These are phyloP conservation scores for Lactuca sativa DNA, from an alignment of 129 eudicot species.

Conservation along the genomic window DNA sequence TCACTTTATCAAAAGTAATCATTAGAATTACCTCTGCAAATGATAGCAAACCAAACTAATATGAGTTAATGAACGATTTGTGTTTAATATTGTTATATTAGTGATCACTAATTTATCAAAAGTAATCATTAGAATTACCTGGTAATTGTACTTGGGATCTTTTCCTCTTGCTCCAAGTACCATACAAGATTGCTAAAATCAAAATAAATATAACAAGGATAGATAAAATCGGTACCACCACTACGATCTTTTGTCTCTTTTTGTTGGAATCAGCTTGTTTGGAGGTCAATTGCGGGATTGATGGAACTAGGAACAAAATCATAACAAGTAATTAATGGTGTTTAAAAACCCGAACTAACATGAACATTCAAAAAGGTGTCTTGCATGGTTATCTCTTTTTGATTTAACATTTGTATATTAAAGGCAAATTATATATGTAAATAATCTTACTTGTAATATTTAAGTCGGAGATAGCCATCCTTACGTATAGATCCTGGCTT, in stretches of 20 bases:
- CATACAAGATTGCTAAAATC: slow-evolving; percentile 11
- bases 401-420: too few relatives aligned
- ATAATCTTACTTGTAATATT: slow-evolving; percentile 17
- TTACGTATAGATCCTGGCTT: slow-evolving; percentile 30
- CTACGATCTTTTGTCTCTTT: neutral
- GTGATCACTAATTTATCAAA: too few relatives aligned
- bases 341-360: neutral
- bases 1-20: neutral
- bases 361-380: too few relatives aligned
- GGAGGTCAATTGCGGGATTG: neutral
- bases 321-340: neutral
- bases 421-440: too few relatives aligned
- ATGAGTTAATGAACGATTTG: neutral
- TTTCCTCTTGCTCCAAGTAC: slow-evolving; percentile 7
- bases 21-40: slow-evolving; percentile 10
- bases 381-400: too few relatives aligned
- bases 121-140: neutral
- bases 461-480: slow-evolving; percentile 23
- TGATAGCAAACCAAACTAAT: neutral
- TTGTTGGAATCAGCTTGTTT: slow-evolving; percentile 7
- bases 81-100: too few relatives aligned
- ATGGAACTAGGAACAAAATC: neutral
- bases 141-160: neutral
- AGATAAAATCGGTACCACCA: neutral
- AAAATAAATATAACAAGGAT: neutral